Percentiles rank a stretch among this genome's conserved stretches.
Conservation (phyloP, 129 eudicot genomes). For the Daucus carota region DNA sequence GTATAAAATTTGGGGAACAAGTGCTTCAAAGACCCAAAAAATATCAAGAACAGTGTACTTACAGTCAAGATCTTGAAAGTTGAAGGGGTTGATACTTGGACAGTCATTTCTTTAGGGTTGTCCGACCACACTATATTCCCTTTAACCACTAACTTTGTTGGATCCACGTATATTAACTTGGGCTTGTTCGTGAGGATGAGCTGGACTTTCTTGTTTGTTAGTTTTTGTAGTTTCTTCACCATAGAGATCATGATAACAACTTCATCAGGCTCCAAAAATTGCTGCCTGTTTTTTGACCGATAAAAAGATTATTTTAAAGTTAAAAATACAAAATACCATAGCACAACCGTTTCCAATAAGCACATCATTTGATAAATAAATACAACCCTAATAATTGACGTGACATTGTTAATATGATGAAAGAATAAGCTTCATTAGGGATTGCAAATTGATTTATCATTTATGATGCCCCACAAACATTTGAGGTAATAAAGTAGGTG, state of each 20-base stretch:
- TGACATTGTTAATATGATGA: background rate
- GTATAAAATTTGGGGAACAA: background rate
- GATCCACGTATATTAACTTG: slow-evolving; percentile 73
- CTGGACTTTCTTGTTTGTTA: slow-evolving; percentile 91
- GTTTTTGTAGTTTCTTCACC: slow-evolving; percentile 87
- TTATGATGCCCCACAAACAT: background rate
- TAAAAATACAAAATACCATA: background rate
- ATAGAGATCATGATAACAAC: slow-evolving; percentile 91
- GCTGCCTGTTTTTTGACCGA: slow-evolving; percentile 52
- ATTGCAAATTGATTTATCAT: background rate
- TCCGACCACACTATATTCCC: slow-evolving; percentile 93
- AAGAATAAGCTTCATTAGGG: background rate
- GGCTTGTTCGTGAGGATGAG: slow-evolving; percentile 96
- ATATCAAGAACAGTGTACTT: slow-evolving; percentile 23
- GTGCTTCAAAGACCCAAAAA: background rate
- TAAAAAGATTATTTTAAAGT: too few species aligned
- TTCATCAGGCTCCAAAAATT: slow-evolving; percentile 89
- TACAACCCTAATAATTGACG: background rate
- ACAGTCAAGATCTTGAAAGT: slow-evolving; percentile 82
- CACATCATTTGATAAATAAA: background rate
- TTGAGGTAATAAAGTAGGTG: background rate
- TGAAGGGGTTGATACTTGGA: slow-evolving; percentile 76
- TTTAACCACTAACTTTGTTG: slow-evolving; percentile 72
- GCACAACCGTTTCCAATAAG: background rate
- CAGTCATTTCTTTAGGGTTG: slow-evolving; percentile 77